Conservation (phyloP, 371 early-diverging fungal genomes). For the Basidiobolus heterosporus region DNA sequence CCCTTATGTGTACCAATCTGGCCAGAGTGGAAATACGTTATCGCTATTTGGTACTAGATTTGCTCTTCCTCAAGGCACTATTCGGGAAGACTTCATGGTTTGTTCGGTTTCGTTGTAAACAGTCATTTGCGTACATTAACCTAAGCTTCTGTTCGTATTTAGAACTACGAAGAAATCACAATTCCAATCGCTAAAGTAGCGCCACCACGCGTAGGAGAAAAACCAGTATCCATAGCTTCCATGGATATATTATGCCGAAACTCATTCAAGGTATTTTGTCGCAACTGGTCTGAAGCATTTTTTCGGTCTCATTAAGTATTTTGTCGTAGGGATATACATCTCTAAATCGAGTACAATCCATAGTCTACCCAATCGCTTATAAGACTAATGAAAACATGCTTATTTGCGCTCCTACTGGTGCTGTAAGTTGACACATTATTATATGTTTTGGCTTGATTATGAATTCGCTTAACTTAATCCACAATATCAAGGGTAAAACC, state of each 20-base stretch:
- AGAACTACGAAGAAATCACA: slow-evolving; percentile 65
- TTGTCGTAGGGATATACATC: slow-evolving; percentile 50
- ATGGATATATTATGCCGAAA: slow-evolving; percentile 56
- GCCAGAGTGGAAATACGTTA: slow-evolving; percentile 25
- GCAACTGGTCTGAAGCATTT: neutral
- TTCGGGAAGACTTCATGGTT: slow-evolving; percentile 28
- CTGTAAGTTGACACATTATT: slow-evolving; percentile 40
- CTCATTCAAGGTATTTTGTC: slow-evolving; percentile 44
- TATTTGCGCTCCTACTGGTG: slow-evolving; percentile 98
- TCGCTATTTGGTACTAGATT: slow-evolving; percentile 44
- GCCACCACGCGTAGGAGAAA: slow-evolving; percentile 32
- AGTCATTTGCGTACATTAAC: neutral
- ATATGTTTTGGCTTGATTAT: neutral
- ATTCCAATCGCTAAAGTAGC: slow-evolving; percentile 54
- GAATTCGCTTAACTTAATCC: slow-evolving; percentile 6
- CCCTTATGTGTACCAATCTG: slow-evolving; percentile 41
- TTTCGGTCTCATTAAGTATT: neutral
- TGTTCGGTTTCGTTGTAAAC: slow-evolving; percentile 1
- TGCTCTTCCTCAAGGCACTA: slow-evolving; percentile 53
- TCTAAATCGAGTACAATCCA: slow-evolving; percentile 87
- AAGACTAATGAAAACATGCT: slow-evolving; percentile 94
- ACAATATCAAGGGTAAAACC: slow-evolving; percentile 79
- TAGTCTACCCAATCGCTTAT: slow-evolving; percentile 84
- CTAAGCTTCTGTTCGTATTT: neutral
- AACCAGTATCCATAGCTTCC: slow-evolving; percentile 33